These are phyloP conservation scores for Pichia gijzeniarum DNA, from an alignment of 805 yeast species.

Conservation along the genomic window DNA sequence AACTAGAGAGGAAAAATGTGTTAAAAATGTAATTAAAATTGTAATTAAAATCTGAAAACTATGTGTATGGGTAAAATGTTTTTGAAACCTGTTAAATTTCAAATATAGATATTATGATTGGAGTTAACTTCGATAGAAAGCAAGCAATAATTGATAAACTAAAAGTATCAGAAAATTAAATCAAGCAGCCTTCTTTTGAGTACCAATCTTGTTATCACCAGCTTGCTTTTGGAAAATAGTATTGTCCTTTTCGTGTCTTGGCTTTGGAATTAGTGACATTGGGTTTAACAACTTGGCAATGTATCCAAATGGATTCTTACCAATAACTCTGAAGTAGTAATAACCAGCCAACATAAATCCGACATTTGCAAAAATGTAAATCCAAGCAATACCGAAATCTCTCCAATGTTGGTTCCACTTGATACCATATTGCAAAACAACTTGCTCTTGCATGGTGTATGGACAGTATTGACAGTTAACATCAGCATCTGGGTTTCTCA, in stretches of 20 bases:
- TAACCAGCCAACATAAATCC: constrained; percentile 16
- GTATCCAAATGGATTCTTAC: constrained; percentile 4
- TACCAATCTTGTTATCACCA: constrained; percentile 28
- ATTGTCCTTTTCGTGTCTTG: constrained; percentile 37
- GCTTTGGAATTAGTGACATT: constrained; percentile 23
- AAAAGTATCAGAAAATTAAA: too few relatives aligned
- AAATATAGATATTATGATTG: too few relatives aligned
- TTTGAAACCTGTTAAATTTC: too few relatives aligned
- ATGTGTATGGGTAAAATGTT: too few relatives aligned
- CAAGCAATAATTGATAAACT: too few relatives aligned
- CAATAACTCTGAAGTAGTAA: constrained; percentile 18
- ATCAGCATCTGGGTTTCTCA: constrained; percentile 47
- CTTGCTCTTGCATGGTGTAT: constrained; percentile 40
- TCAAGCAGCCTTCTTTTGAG: constrained; percentile 5
- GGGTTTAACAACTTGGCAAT: constrained; percentile 16
- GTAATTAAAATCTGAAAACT: too few relatives aligned
- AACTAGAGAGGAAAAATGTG: too few relatives aligned
- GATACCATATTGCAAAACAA: constrained; percentile 37
- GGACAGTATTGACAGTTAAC: constrained; percentile 44
- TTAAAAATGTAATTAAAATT: too few relatives aligned
- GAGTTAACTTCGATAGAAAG: too few relatives aligned
- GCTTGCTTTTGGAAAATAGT: constrained; percentile 31
- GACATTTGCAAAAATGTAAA: constrained; percentile 46
- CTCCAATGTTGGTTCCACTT: constrained; percentile 52
- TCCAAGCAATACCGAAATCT: constrained; percentile 58